These are phyloP conservation scores for Pseudocohnilembus persalinus DNA, from an alignment of 169 alveolate genomes.

Conservation along the genomic window DNA sequence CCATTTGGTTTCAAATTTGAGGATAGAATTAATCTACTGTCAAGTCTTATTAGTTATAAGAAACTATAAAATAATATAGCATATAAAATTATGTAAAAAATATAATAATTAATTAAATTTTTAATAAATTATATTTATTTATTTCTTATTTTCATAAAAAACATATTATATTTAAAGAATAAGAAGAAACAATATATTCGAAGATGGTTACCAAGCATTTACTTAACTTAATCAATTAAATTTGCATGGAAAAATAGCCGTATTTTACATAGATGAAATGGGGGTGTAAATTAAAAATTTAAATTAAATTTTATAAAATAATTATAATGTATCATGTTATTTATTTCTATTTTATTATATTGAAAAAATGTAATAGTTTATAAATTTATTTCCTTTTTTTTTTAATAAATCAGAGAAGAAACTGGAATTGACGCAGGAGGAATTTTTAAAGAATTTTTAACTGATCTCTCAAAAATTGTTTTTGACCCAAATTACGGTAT, in stretches of 20 bases:
- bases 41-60: not conserved
- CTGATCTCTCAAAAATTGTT: slow-evolving; percentile 23
- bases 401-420: slow-evolving; percentile 20
- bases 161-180: not conserved
- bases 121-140: no score
- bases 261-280: slow-evolving; percentile 13
- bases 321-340: no score
- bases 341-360: no score
- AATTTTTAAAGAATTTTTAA: slow-evolving; percentile 42
- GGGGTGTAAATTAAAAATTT: not conserved
- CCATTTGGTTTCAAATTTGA: slow-evolving; percentile 17
- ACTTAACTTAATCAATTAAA: not conserved
- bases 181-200: slow-evolving; percentile 19
- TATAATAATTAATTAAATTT: no score
- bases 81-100: not conserved
- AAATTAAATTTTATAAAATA: no score
- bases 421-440: slow-evolving; percentile 53
- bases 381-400: not conserved
- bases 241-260: not conserved
- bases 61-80: slow-evolving; percentile 2
- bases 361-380: no score
- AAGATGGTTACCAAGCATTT: slow-evolving; percentile 20
- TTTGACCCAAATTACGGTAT: slow-evolving; percentile 50
- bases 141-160: no score
- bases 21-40: not conserved